Conservation (phyloP, 163 green algal genomes). For the Picocystis sp. region DNA sequence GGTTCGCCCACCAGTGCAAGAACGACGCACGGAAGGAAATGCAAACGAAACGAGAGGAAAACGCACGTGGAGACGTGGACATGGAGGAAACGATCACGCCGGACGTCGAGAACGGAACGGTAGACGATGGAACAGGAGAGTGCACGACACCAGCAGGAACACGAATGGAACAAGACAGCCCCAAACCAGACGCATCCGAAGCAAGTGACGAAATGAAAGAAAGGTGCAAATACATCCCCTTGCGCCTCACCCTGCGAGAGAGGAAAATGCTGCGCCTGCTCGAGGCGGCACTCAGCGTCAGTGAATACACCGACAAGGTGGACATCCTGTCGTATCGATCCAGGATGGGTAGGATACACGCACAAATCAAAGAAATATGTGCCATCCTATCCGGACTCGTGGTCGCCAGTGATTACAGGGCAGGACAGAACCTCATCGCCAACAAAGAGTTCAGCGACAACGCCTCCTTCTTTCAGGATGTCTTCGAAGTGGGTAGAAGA, state of each 20-base stretch:
- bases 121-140: too few species aligned
- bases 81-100: too few species aligned
- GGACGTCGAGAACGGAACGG: too few species aligned
- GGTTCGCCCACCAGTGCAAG: too few species aligned
- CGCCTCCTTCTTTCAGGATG: slow-evolving; percentile 58
- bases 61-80: too few species aligned
- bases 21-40: too few species aligned
- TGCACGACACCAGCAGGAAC: too few species aligned
- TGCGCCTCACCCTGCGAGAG: slow-evolving; percentile 6
- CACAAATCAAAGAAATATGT: slow-evolving; percentile 65
- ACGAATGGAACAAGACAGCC: too few species aligned
- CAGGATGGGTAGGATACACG: slow-evolving; percentile 54
- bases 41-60: too few species aligned
- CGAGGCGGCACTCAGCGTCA: slow-evolving; percentile 60
- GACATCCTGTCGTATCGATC: slow-evolving; percentile 71
- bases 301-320: slow-evolving; percentile 83
- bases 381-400: slow-evolving; percentile 74
- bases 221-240: slow-evolving; percentile 4
- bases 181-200: too few species aligned
- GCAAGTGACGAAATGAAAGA: slow-evolving; percentile 1
- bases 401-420: slow-evolving; percentile 59
- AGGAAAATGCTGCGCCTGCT: slow-evolving; percentile 6
- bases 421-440: slow-evolving; percentile 62
- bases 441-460: slow-evolving; percentile 64
- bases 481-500: slow-evolving; percentile 78